Base-by-base conservation (phyloP, 2,329 filamentous ascomycete genomes). In the Ophiosphaerella narmari region DNA sequence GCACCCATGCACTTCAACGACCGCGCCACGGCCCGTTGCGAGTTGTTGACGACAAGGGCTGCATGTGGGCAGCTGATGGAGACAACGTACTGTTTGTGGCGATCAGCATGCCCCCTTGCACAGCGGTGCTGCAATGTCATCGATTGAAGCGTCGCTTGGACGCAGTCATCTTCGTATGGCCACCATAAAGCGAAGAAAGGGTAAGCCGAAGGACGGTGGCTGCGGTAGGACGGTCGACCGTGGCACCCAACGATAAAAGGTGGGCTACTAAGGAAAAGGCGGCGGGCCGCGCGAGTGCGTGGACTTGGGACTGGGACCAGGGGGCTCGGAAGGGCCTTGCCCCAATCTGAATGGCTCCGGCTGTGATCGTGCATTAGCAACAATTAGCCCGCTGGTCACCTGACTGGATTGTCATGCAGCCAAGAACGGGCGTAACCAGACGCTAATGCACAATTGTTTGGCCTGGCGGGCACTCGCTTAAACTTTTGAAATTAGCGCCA, bases 11-110 rank as follows among this genome's bases (percentile, higher is more conserved):
- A 48, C 47, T 46, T 43, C 56, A 57, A 54, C 59, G 59, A 63
- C 50, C 52, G 63, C 65, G 66, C 63, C 59, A 63, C 68, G 67
- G 67, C 62, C 69, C 67, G 68, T 70, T 60, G 67, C 67, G 63
- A 63, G 53, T 54, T 59, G 63, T 67, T 63, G 54, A 57, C 59
- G 56, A 60, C 41, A 57, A 60, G 64, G 58, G 55, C 55, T 55
- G 50, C 43, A 39, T 41, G 60, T 59, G 64, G 52, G 52, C 51
- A 63, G 54, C 46, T 57, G 48, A 56, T 62, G 52, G 60, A 51
- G 52, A 45, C 35, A 54, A 56, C 39, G 44, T 33, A 36, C 48
- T 13, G 32, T 35, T 33, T 35, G 26, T 50, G 47, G 48, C 16
- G 51, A 45, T 44, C 52, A 45, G 52, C 49, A 54, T 46, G 44